Evolutionary conservation across 2,329 filamentous ascomycete species (phyloP).

Genomic region (Xylaria hypoxylon): DNA sequence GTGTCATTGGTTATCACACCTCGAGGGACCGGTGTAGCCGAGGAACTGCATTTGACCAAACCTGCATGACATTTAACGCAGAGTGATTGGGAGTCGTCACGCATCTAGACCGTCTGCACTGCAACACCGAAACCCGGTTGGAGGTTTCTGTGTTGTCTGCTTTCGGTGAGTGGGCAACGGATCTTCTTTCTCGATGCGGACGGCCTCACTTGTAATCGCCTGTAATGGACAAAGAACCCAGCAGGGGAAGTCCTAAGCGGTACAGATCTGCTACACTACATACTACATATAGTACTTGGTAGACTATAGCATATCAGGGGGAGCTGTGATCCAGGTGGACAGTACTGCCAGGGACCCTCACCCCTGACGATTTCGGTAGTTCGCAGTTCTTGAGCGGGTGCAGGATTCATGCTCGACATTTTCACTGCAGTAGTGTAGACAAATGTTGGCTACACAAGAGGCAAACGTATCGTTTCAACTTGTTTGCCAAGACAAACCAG

Average conservation of each 20-base stretch:
- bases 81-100: slow-evolving; percentile 1
- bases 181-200: slow-evolving; percentile 26
- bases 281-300: neutral
- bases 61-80: neutral
- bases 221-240: slow-evolving; percentile 5
- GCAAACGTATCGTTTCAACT: slow-evolving; percentile 1
- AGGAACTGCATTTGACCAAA: slow-evolving; percentile 1
- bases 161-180: slow-evolving; percentile 22
- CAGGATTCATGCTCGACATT: slow-evolving; percentile 31
- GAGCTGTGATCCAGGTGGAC: slow-evolving; percentile 9
- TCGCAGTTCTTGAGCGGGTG: slow-evolving; percentile 7
- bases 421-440: slow-evolving; percentile 16
- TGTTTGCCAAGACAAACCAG: slow-evolving; percentile 26
- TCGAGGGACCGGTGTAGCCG: neutral
- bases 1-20: neutral
- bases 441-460: slow-evolving; percentile 9
- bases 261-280: slow-evolving; percentile 5
- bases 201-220: slow-evolving; percentile 13
- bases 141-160: slow-evolving; percentile 15
- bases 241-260: slow-evolving; percentile 11
- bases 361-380: slow-evolving; percentile 17
- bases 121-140: slow-evolving; percentile 13
- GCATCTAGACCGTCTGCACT: slow-evolving; percentile 13
- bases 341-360: no score
- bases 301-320: neutral